Evolutionary conservation across 176 grass and related monocot species (phyloP).

Genomic region (Microstegium vimineum): DNA sequence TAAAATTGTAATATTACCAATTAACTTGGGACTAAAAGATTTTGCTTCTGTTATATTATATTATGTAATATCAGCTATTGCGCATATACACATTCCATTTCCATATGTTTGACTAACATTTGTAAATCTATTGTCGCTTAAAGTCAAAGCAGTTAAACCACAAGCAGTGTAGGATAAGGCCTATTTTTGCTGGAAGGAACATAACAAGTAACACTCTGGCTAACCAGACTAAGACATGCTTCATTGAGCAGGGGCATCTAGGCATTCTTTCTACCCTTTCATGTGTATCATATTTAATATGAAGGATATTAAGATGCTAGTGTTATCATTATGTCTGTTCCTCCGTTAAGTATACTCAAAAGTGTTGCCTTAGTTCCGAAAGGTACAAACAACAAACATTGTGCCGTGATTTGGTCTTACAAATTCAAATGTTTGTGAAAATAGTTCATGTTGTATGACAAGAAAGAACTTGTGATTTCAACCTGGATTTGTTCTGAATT

Average conservation of each 20-base stretch:
- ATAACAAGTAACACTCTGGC: background rate
- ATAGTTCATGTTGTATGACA: background rate
- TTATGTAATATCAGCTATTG: too few relatives aligned
- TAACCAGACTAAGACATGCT: background rate
- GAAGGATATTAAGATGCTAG: background rate
- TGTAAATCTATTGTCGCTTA: background rate
- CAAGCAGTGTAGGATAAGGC: background rate
- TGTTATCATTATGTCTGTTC: background rate
- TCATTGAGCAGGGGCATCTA: background rate
- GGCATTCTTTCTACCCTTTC: background rate
- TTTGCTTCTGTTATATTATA: background rate
- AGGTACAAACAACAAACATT: background rate
- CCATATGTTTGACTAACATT: background rate
- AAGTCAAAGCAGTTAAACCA: background rate
- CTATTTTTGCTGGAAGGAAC: background rate
- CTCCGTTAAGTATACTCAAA: background rate
- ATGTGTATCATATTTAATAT: background rate
- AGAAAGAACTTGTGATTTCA: slow-evolving; percentile 1
- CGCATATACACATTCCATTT: background rate
- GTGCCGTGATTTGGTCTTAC: background rate
- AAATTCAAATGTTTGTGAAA: background rate
- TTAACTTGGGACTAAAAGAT: background rate
- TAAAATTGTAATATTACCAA: background rate
- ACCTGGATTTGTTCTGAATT: slow-evolving; percentile 46
- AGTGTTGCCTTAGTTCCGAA: background rate